Evolutionary conservation across 257 asterid species (phyloP), one percentile per base, ranked within the genome.

Genomic region (Coffea canephora): DNA sequence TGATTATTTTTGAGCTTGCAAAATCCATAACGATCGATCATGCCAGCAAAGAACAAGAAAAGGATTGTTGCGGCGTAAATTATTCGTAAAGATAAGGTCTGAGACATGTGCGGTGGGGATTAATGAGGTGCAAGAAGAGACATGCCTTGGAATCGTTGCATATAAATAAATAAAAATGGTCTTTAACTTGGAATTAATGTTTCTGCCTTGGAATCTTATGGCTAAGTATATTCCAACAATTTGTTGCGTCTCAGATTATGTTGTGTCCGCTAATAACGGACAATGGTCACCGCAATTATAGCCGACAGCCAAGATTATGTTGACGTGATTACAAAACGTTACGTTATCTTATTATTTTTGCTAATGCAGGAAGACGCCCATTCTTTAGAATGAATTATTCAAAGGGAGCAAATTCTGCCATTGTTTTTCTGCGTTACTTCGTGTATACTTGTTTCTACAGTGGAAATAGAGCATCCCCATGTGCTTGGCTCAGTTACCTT

Each of bases 281-380:
- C 91, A 82, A 4, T 61, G 48, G 82, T 74, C 85, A 82, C 88
- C 86, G 57, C 76, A 82, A 84, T 82, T 74, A 76, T 85, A 81
- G 89, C 94, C 87, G 91, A 87, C 94, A 85, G 78, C 72, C 74
- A 82, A 80, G 82, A 86, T 86, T 80, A 79, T 61, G 83, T 72
- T 83, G 80, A 74, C 21, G 11, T 46, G 43, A 69, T 75, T 81
- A 72, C 77, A 68, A 71, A 8, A 48, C 64, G 71, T 74, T n/a
- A 25, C 69, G 54, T 74, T 75, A 41, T 79, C 74, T 80, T 74
- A 36, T 25, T 79, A 69, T 80, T 73, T 74, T n/a, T 25, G 74
- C 66, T 65, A 74, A 74, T 76, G 80, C 83, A 79, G 80, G 76
- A 39, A 71, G 76, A 39, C 66, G 78, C 87, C 84, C 84, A 77